phyloP scores from a whole-genome alignment of 192 early-diverging fungal genomes.

The Coemansia sp. region DNA sequence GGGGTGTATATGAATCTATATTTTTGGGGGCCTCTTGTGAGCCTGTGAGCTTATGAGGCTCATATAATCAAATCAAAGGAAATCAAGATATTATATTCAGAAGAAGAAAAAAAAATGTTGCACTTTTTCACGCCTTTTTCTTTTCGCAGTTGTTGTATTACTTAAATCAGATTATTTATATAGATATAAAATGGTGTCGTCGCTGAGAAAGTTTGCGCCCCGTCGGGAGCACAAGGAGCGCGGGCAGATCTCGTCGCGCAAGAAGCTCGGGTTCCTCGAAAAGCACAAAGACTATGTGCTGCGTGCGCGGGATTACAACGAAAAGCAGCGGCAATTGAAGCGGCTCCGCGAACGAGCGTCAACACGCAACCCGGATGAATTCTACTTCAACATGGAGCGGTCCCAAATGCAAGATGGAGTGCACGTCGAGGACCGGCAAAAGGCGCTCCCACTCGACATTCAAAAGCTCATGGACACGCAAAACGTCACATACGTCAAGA shows the following conservation, averaged over 20 bases:
- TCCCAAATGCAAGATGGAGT: slow-evolving; percentile 83
- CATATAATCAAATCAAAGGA: background rate
- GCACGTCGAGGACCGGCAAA: slow-evolving; percentile 73
- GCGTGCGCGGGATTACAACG: slow-evolving; percentile 89
- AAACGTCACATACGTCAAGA: slow-evolving; percentile 86
- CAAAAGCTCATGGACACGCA: slow-evolving; percentile 89
- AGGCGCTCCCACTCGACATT: slow-evolving; percentile 76
- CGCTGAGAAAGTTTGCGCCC: slow-evolving; percentile 82
- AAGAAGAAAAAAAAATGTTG: background rate
- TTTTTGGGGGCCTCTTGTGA: too few species aligned
- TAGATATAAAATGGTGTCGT: slow-evolving; percentile 56
- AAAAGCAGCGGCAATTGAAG: slow-evolving; percentile 86
- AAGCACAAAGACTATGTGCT: slow-evolving; percentile 99
- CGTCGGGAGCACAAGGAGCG: slow-evolving; percentile 92
- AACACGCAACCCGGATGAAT: slow-evolving; percentile 94
- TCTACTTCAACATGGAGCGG: slow-evolving; percentile 97
- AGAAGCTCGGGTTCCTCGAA: slow-evolving; percentile 83
- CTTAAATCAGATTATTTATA: background rate
- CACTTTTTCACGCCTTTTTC: slow-evolving; percentile 1
- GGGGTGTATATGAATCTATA: too few species aligned
- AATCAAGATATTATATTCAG: too few species aligned
- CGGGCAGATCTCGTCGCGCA: slow-evolving; percentile 65
- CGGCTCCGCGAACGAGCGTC: slow-evolving; percentile 85
- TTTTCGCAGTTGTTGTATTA: background rate
- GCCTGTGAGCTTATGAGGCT: background rate